Conservation (phyloP, 2,329 filamentous ascomycete genomes). For the Gremmenia infestans region DNA sequence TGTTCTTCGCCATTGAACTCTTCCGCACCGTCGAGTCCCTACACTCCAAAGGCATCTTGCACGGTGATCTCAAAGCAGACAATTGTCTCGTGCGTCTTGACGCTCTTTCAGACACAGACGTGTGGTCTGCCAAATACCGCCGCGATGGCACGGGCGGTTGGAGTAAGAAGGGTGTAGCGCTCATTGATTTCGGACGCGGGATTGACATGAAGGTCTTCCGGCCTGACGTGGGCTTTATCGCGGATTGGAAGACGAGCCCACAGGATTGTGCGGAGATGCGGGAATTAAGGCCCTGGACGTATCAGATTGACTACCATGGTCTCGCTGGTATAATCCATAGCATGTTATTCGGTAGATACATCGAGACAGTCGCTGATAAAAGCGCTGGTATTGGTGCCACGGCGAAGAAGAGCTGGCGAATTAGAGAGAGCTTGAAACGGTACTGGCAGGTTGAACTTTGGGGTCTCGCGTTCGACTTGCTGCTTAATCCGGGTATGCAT, state of each 20-base stretch:
- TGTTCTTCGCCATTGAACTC: constrained; percentile 93
- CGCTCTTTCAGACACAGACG: constrained; percentile 37
- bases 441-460: constrained; percentile 98
- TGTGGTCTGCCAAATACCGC: constrained; percentile 61
- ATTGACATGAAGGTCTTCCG: constrained; percentile 89
- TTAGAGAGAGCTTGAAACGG: constrained; percentile 79
- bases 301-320: constrained; percentile 94
- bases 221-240: constrained; percentile 77
- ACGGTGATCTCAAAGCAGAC: constrained; percentile 93
- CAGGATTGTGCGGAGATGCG: constrained; percentile 95
- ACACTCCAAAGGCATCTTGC: constrained; percentile 73
- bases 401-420: constrained; percentile 62
- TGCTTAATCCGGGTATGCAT: constrained; percentile 75
- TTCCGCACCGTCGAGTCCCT: constrained; percentile 85
- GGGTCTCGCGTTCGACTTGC: constrained; percentile 73
- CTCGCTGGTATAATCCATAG: constrained; percentile 83
- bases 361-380: constrained; percentile 65
- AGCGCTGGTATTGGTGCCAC: constrained; percentile 50
- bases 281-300: constrained; percentile 91
- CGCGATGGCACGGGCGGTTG: constrained; percentile 73
- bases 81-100: constrained; percentile 90
- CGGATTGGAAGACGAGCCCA: constrained; percentile 85
- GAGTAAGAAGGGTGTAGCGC: constrained; percentile 69
- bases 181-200: constrained; percentile 92
- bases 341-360: constrained; percentile 90